A percentile compares a stretch with the other conserved stretches of the same genome.
These are phyloP conservation scores for Bretziella fagacearum DNA, from an alignment of 2,329 filamentous ascomycete species.

Conservation along the genomic window DNA sequence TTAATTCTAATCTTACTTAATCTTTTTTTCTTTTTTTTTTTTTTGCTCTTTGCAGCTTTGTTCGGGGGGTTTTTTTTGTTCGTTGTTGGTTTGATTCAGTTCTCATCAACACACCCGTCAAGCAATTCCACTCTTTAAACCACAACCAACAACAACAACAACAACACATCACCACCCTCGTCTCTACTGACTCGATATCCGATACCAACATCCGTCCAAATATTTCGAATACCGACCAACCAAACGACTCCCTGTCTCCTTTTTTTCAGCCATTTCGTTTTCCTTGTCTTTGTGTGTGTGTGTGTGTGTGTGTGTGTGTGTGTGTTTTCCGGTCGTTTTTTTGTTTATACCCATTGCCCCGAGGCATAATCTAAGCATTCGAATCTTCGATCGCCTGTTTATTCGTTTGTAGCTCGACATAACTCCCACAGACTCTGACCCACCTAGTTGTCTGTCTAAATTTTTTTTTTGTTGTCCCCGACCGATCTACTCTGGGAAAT, in stretches of 20 bases:
- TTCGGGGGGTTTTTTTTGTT: conserved; percentile 1
- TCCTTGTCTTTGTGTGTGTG: conserved; percentile 1
- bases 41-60: conserved; percentile 5
- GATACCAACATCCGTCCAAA: background rate
- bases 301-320: too few species aligned
- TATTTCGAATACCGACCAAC: background rate
- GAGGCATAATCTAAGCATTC: conserved; percentile 2
- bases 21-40: conserved; percentile 4
- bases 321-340: too few species aligned
- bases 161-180: conserved; percentile 11
- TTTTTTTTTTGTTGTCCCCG: background rate
- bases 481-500: background rate
- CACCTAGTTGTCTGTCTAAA: background rate
- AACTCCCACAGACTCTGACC: background rate
- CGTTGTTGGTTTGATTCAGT: conserved; percentile 9
- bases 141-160: conserved; percentile 13
- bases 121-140: conserved; percentile 19
- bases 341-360: conserved; percentile 11
- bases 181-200: background rate
- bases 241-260: too few species aligned
- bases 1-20: conserved; percentile 15
- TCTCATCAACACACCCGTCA: conserved; percentile 8
- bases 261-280: background rate
- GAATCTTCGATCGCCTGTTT: background rate
- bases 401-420: background rate